These are phyloP conservation scores for Xylariales sp. DNA, from an alignment of 2,329 filamentous ascomycete genomes.

Conservation along the genomic window DNA sequence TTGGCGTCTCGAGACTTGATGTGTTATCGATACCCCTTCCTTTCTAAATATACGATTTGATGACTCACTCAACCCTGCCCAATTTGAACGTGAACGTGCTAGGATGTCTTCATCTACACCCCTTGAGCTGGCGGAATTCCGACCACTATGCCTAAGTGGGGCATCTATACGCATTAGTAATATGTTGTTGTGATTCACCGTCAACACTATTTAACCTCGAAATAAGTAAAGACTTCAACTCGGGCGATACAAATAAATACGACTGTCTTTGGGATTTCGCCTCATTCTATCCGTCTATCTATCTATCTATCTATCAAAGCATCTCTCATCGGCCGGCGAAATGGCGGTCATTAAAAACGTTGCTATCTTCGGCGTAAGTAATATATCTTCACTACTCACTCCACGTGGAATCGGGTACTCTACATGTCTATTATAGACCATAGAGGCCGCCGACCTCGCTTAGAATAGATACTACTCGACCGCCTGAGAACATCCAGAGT, in stretches of 20 bases:
- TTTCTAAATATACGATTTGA: constrained; percentile 31
- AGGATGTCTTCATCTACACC: constrained; percentile 2
- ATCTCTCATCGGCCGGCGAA: not conserved
- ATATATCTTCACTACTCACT: too few relatives aligned
- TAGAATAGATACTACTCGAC: not conserved
- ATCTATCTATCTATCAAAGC: too few relatives aligned
- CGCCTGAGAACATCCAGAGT: not conserved
- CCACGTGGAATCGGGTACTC: not conserved
- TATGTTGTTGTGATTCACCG: not conserved
- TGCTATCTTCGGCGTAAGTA: constrained; percentile 46
- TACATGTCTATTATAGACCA: not conserved
- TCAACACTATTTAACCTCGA: not conserved
- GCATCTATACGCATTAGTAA: not conserved
- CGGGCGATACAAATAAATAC: not conserved
- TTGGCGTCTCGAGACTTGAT: constrained; percentile 14
- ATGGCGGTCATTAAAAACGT: constrained; percentile 45
- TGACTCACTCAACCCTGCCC: constrained; percentile 12
- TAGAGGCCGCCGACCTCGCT: not conserved
- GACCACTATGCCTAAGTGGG: constrained; percentile 7
- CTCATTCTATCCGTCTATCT: not conserved
- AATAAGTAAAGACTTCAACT: not conserved
- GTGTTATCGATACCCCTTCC: constrained; percentile 35
- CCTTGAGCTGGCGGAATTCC: constrained; percentile 26
- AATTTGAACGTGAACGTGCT: constrained; percentile 19
- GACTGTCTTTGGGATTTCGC: not conserved